Base-by-base conservation (phyloP, 257 asterid genomes). In the Solanum paucissectum region DNA sequence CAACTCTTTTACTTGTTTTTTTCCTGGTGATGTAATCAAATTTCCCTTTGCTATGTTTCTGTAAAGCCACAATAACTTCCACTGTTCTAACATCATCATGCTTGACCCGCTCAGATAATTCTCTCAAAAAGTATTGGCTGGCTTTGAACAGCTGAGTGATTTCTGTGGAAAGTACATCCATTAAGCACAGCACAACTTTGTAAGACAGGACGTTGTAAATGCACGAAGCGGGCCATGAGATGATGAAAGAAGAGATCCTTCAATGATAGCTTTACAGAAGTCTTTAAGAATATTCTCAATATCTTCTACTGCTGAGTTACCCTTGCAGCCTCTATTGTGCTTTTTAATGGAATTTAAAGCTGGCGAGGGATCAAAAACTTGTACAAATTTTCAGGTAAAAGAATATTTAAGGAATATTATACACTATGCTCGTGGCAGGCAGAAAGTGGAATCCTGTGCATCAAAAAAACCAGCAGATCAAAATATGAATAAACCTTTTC, bases 401-500 rank as follows among this genome's bases (percentile, higher is more conserved):
- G 95, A 88, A 88, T 87, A 88, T 88, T 89, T 83, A 97, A 88
- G 90, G 91, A 91, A 83, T 93, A 91, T 99, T 98, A 96, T 86
- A 97, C 90, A 88, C 94, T 90, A 85, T 96, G 99, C 91, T 55
- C 98, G 95, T 55, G 99, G 98, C 90, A 93, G 98, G 89, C 98
- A 96, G 92, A 95, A 96, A 83, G 97, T 93, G 74, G 98, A 95
- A 86, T 96, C 99, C 95, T 96, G 90, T 82, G 89, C 64, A 90
- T 87, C 6, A 86, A 91, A 68, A 73, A 23, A 87, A 88, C 85
- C 86, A 86, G 40, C 71, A 81, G 58, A 73, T 83, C 75, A 86
- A 44, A 88, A 13, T 72, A 72, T 62, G 87, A 77, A 87, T 29
- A 23, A 87, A 55, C 62, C 29, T 46, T 83, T 77, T 73, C 72